A percentile compares a stretch with the other conserved stretches of the same genome.
Conservation (phyloP, 257 asterid genomes). For the Gentiana dahurica region DNA sequence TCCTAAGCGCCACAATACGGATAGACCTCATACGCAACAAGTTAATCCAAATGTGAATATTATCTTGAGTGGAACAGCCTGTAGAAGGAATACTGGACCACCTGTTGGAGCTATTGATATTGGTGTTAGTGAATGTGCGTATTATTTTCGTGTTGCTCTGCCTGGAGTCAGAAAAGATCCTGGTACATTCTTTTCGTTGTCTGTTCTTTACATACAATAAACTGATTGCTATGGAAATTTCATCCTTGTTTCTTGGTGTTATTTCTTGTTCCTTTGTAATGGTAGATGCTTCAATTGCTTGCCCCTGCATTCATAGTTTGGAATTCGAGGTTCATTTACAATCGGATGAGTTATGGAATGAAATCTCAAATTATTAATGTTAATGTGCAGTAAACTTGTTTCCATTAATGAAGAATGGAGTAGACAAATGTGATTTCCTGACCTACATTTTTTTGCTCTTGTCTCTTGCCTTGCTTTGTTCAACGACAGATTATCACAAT, state of each 20-base stretch:
- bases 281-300: too few species aligned
- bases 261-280: background rate
- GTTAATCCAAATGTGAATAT: conserved; percentile 31
- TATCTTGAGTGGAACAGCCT: conserved; percentile 55
- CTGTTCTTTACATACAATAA: too few species aligned
- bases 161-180: conserved; percentile 92
- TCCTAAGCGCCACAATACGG: conserved; percentile 5
- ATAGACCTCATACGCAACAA: conserved; percentile 40
- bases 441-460: too few species aligned
- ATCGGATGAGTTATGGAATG: too few species aligned
- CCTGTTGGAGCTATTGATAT: conserved; percentile 66
- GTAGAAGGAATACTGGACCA: conserved; percentile 44
- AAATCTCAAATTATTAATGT: too few species aligned
- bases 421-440: too few species aligned
- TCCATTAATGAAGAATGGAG: too few species aligned
- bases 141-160: conserved; percentile 70
- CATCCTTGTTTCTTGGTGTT: background rate
- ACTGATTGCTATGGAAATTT: background rate
- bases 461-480: too few species aligned
- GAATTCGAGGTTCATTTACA: too few species aligned
- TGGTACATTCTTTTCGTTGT: conserved; percentile 25
- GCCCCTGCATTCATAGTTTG: too few species aligned
- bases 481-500: too few species aligned
- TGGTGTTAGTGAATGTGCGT: conserved; percentile 53
- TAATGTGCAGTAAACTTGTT: too few species aligned